Evolutionary conservation across 805 yeast species (phyloP).

Genomic region (Grigorovia yakushimaensis): DNA sequence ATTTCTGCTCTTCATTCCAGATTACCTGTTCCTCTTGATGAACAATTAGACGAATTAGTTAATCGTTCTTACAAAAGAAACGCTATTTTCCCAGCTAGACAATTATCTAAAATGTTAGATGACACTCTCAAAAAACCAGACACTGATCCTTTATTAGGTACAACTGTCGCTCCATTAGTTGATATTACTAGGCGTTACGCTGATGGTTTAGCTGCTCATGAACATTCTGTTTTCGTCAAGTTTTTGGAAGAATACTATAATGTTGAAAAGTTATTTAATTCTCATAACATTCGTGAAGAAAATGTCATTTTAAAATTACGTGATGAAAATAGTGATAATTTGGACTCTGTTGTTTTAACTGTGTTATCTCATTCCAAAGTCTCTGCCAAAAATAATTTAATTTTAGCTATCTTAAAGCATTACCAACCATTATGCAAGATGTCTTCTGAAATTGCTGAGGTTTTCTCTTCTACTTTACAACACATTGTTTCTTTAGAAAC

Average conservation of each 20-base stretch:
- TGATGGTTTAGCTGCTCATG: slow-evolving; percentile 76
- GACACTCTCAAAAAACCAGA: slow-evolving; percentile 43
- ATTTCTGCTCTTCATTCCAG: slow-evolving; percentile 89
- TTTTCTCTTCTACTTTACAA: slow-evolving; percentile 64
- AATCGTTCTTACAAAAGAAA: slow-evolving; percentile 54
- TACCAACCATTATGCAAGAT: slow-evolving; percentile 74
- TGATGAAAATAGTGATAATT: slow-evolving; percentile 73
- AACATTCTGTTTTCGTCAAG: slow-evolving; percentile 60
- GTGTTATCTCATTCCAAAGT: slow-evolving; percentile 89
- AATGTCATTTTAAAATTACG: slow-evolving; percentile 80
- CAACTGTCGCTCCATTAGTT: slow-evolving; percentile 62
- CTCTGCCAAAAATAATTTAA: slow-evolving; percentile 82
- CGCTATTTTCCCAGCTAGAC: slow-evolving; percentile 92
- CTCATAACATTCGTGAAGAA: slow-evolving; percentile 71
- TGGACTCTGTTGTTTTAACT: slow-evolving; percentile 58
- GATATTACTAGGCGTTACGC: slow-evolving; percentile 61
- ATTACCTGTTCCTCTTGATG: slow-evolving; percentile 69
- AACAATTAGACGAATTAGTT: slow-evolving; percentile 51
- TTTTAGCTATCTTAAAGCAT: slow-evolving; percentile 72
- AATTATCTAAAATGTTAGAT: slow-evolving; percentile 59
- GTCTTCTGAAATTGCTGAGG: slow-evolving; percentile 55
- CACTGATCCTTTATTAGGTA: slow-evolving; percentile 42
- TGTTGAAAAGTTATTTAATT: slow-evolving; percentile 71
- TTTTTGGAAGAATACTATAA: slow-evolving; percentile 64
- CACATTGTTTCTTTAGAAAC: slow-evolving; percentile 80